Conservation (phyloP, 1,284 basidiomycete genomes). For the Pseudozyma tsukubaensis region DNA sequence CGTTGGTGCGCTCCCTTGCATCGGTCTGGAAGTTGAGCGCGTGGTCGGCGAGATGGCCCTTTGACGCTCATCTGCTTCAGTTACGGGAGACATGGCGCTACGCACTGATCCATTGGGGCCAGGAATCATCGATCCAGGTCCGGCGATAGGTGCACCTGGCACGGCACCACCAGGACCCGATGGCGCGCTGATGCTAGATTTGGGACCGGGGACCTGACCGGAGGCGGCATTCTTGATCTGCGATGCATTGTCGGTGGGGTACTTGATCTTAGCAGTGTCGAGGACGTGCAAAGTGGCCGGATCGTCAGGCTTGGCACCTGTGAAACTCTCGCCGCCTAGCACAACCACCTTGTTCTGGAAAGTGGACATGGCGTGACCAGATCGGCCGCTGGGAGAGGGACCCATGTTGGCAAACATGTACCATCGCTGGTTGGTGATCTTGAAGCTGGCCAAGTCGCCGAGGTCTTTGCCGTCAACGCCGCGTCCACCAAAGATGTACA, state of each 20-base stretch:
- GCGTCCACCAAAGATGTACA: conserved; percentile 96
- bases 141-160: conserved; percentile 17
- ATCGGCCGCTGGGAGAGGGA: conserved; percentile 87
- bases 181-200: conserved; percentile 31
- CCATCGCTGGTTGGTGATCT: conserved; percentile 83
- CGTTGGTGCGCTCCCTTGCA: conserved; percentile 19
- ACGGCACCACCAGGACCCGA: conserved; percentile 9
- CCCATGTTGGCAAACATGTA: conserved; percentile 99
- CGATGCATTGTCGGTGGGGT: conserved; percentile 60
- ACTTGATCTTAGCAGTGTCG: conserved; percentile 68
- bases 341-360: conserved; percentile 89
- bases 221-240: conserved; percentile 36
- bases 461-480: conserved; percentile 97
- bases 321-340: conserved; percentile 91
- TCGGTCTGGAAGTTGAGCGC: conserved; percentile 10
- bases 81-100: conserved; percentile 46
- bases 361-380: conserved; percentile 94
- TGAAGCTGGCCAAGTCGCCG: conserved; percentile 94
- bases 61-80: conserved; percentile 39
- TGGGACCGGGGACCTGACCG: conserved; percentile 16
- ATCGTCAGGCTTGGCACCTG: conserved; percentile 79
- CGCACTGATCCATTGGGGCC: conserved; percentile 28
- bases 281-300: conserved; percentile 82
- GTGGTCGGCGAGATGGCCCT: conserved; percentile 47
- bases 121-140: conserved; percentile 22